These are phyloP conservation scores for Jatropha curcas DNA, from an alignment of 345 rosid species.

Conservation along the genomic window DNA sequence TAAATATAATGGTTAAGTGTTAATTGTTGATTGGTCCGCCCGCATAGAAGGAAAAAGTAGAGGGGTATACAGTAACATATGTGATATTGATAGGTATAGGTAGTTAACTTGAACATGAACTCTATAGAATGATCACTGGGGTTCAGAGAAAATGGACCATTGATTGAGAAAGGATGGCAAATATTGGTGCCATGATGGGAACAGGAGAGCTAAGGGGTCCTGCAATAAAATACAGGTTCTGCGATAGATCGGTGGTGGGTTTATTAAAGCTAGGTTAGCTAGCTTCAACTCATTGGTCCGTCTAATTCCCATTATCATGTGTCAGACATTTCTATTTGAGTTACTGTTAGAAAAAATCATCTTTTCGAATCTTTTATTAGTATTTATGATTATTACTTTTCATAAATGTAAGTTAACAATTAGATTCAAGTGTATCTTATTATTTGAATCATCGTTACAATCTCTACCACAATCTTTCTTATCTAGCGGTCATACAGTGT, in stretches of 20 bases:
- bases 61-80: neutral
- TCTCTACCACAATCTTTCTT: no score
- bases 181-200: conserved; percentile 30
- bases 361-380: no score
- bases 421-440: no score
- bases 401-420: no score
- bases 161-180: conserved; percentile 35
- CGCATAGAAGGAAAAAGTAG: neutral
- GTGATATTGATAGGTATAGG: conserved; percentile 27
- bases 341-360: no score
- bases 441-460: no score
- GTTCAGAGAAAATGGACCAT: conserved; percentile 23
- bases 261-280: no score
- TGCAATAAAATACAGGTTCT: neutral
- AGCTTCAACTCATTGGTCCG: no score
- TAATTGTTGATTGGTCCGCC: conserved; percentile 19
- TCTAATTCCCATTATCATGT: no score
- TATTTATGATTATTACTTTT: no score
- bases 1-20: conserved; percentile 3
- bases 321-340: no score
- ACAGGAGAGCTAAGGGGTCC: conserved; percentile 27
- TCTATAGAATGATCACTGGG: conserved; percentile 20
- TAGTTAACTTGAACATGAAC: conserved; percentile 21
- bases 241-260: neutral
- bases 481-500: no score